A percentile compares a stretch with the other conserved stretches of the same genome.
These are phyloP conservation scores for Leccinum angustisporum DNA, from an alignment of 1,284 basidiomycete genomes.

Conservation along the genomic window DNA sequence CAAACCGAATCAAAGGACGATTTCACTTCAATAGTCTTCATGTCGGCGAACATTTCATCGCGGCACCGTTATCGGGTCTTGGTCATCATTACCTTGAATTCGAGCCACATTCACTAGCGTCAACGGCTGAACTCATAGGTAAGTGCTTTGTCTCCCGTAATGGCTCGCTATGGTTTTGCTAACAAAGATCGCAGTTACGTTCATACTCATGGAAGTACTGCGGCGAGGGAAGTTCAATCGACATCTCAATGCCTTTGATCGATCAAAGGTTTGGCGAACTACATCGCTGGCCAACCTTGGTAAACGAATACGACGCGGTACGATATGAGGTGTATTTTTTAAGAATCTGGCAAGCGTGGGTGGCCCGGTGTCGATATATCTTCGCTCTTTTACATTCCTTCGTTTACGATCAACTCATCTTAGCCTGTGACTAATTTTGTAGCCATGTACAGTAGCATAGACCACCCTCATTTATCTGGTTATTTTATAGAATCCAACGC, in stretches of 20 bases:
- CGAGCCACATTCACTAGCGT: slow-evolving; percentile 39
- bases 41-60: slow-evolving; percentile 31
- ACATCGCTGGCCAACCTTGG: slow-evolving; percentile 41
- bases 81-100: slow-evolving; percentile 51
- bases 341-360: neutral
- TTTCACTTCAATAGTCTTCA: slow-evolving; percentile 48
- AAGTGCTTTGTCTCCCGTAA: slow-evolving; percentile 7
- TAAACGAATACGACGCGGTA: slow-evolving; percentile 44
- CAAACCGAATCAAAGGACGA: slow-evolving; percentile 45
- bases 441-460: slow-evolving; percentile 1
- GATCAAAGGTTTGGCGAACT: slow-evolving; percentile 45
- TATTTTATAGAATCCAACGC: neutral
- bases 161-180: neutral
- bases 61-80: slow-evolving; percentile 41
- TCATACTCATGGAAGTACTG: slow-evolving; percentile 57
- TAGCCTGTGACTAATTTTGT: slow-evolving; percentile 16
- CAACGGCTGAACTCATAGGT: slow-evolving; percentile 52
- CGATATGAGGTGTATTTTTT: slow-evolving; percentile 34
- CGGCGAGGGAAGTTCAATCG: slow-evolving; percentile 52
- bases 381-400: neutral
- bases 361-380: neutral
- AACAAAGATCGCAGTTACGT: slow-evolving; percentile 44
- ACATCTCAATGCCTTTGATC: slow-evolving; percentile 44
- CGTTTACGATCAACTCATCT: slow-evolving; percentile 3
- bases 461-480: neutral